These are phyloP conservation scores for Trichoderma harzianum DNA, from an alignment of 2,329 filamentous ascomycete genomes.

Conservation along the genomic window DNA sequence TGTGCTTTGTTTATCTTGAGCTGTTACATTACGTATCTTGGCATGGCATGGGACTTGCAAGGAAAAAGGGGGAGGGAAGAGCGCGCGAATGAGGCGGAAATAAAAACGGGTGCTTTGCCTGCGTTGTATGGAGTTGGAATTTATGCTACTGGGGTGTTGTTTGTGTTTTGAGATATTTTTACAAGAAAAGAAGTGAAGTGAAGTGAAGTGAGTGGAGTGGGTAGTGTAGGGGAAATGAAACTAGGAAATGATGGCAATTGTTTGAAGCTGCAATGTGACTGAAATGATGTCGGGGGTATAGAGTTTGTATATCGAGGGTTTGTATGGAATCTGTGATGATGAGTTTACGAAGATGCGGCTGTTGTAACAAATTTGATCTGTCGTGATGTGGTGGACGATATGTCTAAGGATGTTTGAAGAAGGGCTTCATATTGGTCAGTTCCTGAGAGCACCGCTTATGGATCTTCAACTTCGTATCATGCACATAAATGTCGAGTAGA, in stretches of 20 bases:
- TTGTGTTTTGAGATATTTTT: not conserved
- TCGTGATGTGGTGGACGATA: fast-evolving
- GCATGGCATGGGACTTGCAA: not conserved
- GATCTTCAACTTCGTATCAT: not conserved
- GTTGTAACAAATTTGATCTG: not conserved
- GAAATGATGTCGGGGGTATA: not conserved
- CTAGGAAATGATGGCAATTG: not conserved
- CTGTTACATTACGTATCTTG: not conserved
- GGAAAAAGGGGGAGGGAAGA: not conserved
- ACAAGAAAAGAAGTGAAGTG: not conserved
- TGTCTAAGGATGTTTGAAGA: not conserved
- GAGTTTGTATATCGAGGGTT: not conserved
- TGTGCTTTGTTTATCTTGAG: not conserved
- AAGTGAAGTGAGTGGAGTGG: not conserved
- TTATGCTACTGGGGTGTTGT: not conserved
- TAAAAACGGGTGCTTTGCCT: not conserved
- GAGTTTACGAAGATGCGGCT: not conserved
- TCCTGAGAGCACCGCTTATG: not conserved
- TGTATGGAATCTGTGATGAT: not conserved
- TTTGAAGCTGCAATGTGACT: not conserved
- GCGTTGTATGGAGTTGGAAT: not conserved
- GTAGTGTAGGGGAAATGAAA: not conserved
- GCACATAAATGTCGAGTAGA: not conserved
- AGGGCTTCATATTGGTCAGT: not conserved
- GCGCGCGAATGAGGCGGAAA: not conserved